These are phyloP conservation scores for Agaricales sp. DNA, from an alignment of 1,284 basidiomycete species.

Conservation along the genomic window DNA sequence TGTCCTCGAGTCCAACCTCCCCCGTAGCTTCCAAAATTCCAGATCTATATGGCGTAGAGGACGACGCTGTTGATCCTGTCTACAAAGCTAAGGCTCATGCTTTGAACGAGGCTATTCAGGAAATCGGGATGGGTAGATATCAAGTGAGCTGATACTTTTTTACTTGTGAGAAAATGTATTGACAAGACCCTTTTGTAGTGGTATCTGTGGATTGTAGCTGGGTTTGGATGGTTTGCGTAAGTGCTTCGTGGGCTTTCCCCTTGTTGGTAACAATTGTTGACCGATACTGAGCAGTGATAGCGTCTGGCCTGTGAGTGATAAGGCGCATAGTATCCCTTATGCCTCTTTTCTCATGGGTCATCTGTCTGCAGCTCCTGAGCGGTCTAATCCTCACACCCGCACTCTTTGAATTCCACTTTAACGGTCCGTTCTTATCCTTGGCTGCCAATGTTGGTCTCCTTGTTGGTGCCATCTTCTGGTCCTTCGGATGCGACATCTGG, in stretches of 20 bases:
- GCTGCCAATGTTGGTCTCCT: constrained; percentile 50
- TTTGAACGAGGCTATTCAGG: constrained; percentile 46
- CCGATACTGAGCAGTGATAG: constrained; percentile 35
- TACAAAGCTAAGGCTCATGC: constrained; percentile 49
- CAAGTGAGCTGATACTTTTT: constrained; percentile 31
- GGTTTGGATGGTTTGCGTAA: constrained; percentile 66
- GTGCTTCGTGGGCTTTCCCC: constrained; percentile 20
- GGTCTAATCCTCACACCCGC: constrained; percentile 47
- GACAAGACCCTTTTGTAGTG: constrained; percentile 24
- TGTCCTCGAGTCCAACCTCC: background rate
- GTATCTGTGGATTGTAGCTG: constrained; percentile 46
- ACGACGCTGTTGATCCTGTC: constrained; percentile 38
- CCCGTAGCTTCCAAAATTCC: background rate
- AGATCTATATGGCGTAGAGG: constrained; percentile 17
- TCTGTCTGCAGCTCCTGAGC: constrained; percentile 32
- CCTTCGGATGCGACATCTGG: constrained; percentile 50
- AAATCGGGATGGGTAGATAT: constrained; percentile 60
- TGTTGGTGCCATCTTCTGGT: constrained; percentile 59
- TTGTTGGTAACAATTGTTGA: background rate
- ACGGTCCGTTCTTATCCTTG: constrained; percentile 43
- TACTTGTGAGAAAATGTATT: constrained; percentile 10
- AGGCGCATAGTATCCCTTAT: background rate
- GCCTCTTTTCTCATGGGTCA: background rate
- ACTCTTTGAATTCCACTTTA: constrained; percentile 40
- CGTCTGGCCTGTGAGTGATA: constrained; percentile 47